These are phyloP conservation scores for Lepidium didymum DNA, from an alignment of 345 rosid genomes.

Conservation along the genomic window DNA sequence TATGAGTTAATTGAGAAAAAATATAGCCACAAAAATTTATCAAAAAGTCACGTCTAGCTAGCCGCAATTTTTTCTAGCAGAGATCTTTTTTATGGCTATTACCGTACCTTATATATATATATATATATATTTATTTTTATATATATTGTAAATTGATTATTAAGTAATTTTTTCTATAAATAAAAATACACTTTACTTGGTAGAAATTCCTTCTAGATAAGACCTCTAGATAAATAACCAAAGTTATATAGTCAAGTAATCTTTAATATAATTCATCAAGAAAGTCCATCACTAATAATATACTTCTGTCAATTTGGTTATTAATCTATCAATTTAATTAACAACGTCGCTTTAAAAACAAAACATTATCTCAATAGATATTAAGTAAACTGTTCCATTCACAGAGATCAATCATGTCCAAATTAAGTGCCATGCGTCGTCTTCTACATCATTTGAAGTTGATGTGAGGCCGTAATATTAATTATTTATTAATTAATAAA, in stretches of 20 bases:
- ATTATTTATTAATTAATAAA: background rate
- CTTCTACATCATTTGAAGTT: slow-evolving; percentile 3
- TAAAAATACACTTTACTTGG: background rate
- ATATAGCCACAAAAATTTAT: no score
- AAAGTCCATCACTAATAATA: background rate
- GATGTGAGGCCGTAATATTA: slow-evolving; percentile 17
- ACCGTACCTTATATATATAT: no score
- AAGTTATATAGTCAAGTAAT: background rate
- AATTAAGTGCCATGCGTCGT: slow-evolving; percentile 20
- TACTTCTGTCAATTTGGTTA: background rate
- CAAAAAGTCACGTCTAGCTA: no score
- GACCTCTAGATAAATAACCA: background rate
- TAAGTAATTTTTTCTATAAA: no score
- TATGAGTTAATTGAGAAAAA: no score
- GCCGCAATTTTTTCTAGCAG: no score
- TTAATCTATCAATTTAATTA: background rate
- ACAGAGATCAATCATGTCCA: slow-evolving; percentile 16
- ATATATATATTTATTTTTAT: no score
- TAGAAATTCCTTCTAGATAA: background rate
- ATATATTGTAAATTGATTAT: no score
- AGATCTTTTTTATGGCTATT: no score
- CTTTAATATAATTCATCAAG: background rate
- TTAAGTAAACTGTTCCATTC: slow-evolving; percentile 31
- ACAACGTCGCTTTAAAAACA: background rate
- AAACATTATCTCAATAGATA: slow-evolving; percentile 13